phyloP scores from a whole-genome alignment of 306 rosid genomes.

The Urtica urens region DNA sequence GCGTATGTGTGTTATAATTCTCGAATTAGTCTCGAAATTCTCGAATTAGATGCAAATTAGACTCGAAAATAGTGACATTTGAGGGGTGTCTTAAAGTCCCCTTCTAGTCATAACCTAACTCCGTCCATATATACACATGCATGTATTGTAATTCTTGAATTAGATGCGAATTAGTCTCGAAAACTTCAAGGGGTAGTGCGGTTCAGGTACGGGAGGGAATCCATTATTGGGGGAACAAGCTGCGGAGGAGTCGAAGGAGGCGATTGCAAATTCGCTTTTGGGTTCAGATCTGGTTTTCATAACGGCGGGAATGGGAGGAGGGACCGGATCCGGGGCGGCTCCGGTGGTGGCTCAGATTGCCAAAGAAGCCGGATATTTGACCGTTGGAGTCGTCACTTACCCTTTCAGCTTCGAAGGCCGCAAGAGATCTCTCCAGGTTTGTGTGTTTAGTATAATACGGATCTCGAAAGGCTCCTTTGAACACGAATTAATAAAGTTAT shows the following conservation, averaged over 20 bases:
- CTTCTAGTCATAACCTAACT: constrained; percentile 3
- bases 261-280: constrained; percentile 71
- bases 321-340: constrained; percentile 98
- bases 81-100: too few species aligned
- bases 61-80: too few species aligned
- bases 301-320: constrained; percentile 99
- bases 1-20: too few species aligned
- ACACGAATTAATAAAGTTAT: too few species aligned
- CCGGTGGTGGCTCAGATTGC: constrained; percentile 95
- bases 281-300: constrained; percentile 96
- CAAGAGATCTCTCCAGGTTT: constrained; percentile 92
- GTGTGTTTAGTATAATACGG: too few species aligned
- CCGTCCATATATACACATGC: background rate
- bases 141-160: background rate
- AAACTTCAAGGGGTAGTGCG: constrained; percentile 28
- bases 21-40: too few species aligned
- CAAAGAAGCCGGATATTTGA: constrained; percentile 89
- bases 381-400: constrained; percentile 95
- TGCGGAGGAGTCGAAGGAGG: constrained; percentile 91
- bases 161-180: background rate
- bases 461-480: too few species aligned
- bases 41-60: too few species aligned
- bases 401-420: constrained; percentile 97
- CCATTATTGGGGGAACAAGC: constrained; percentile 98
- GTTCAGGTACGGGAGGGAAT: constrained; percentile 98